A percentile compares a stretch with the other conserved stretches of the same genome.
These are phyloP conservation scores for Boletus rufocinnamomeus DNA, from an alignment of 768 basidiomycete species.

Conservation along the genomic window DNA sequence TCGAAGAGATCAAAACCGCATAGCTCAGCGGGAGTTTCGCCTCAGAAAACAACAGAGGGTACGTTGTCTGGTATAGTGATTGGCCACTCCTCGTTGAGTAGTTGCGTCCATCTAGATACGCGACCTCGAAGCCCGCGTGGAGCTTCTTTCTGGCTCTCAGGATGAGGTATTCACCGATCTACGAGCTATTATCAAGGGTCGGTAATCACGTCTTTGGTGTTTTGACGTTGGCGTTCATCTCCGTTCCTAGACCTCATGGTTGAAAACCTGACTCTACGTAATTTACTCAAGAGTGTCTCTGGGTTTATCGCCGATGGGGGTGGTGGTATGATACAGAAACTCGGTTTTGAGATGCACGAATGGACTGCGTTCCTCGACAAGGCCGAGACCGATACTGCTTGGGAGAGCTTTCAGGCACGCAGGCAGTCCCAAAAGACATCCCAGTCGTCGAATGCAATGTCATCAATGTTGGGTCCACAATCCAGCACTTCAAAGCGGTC, in stretches of 20 bases:
- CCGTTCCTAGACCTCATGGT: constrained; percentile 70
- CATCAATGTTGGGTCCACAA: constrained; percentile 35
- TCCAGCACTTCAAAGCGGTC: constrained; percentile 23
- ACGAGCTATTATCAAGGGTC: constrained; percentile 79
- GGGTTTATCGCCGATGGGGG: constrained; percentile 87
- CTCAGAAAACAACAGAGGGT: constrained; percentile 89
- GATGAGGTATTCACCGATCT: constrained; percentile 87
- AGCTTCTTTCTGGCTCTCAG: constrained; percentile 88
- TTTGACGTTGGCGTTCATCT: constrained; percentile 9
- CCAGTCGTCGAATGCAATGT: constrained; percentile 32
- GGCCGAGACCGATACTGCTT: constrained; percentile 91
- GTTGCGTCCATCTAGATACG: constrained; percentile 62
- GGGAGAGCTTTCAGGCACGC: constrained; percentile 81
- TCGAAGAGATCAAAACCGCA: constrained; percentile 84
- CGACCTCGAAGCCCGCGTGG: constrained; percentile 93
- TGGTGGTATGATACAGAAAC: constrained; percentile 72
- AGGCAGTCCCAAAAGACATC: constrained; percentile 44
- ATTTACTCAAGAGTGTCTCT: constrained; percentile 72
- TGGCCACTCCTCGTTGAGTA: not conserved
- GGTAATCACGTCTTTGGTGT: constrained; percentile 12
- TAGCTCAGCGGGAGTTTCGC: constrained; percentile 92
- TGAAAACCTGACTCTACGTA: constrained; percentile 85
- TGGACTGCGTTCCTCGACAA: constrained; percentile 83
- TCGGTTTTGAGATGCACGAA: constrained; percentile 76
- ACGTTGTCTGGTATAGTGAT: constrained; percentile 18